Percentiles rank a stretch among this genome's conserved stretches.
phyloP scores from a whole-genome alignment of 192 early-diverging fungal genomes.

The Coemansia sp. region DNA sequence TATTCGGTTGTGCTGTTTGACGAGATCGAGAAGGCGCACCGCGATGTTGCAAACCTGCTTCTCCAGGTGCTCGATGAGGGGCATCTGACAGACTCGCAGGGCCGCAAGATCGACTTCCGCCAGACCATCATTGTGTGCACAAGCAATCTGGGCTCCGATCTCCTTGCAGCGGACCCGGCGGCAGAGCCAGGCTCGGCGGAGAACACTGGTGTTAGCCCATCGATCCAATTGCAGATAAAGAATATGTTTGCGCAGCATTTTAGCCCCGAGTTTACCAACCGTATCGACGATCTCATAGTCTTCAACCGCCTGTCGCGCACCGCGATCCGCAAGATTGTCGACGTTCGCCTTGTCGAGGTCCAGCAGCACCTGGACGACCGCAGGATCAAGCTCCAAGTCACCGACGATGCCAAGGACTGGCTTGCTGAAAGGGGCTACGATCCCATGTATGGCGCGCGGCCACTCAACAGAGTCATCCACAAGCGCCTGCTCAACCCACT shows the following conservation, averaged over 20 bases:
- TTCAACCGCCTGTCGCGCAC: slow-evolving; percentile 69
- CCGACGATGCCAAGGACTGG: slow-evolving; percentile 60
- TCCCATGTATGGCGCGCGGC: slow-evolving; percentile 67
- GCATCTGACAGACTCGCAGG: slow-evolving; percentile 73
- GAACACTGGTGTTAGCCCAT: slow-evolving; percentile 48
- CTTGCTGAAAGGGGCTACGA: slow-evolving; percentile 66
- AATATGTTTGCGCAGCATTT: slow-evolving; percentile 72
- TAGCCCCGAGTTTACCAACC: slow-evolving; percentile 76
- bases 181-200: slow-evolving; percentile 30
- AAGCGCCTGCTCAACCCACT: slow-evolving; percentile 58
- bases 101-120: slow-evolving; percentile 73
- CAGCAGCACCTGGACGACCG: slow-evolving; percentile 61
- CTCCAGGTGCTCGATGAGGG: slow-evolving; percentile 91
- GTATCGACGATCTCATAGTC: slow-evolving; percentile 78
- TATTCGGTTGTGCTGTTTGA: slow-evolving; percentile 77
- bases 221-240: slow-evolving; percentile 63
- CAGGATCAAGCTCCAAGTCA: slow-evolving; percentile 58
- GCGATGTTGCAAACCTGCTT: slow-evolving; percentile 89
- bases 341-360: slow-evolving; percentile 68
- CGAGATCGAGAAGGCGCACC: slow-evolving; percentile 82
- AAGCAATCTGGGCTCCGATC: slow-evolving; percentile 72
- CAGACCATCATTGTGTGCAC: slow-evolving; percentile 85
- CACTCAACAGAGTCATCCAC: slow-evolving; percentile 68
- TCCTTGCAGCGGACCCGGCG: slow-evolving; percentile 57
- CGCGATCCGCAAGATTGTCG: slow-evolving; percentile 73